phyloP scores from a whole-genome alignment of 441 rosid species.

The Pelargonium australe region DNA sequence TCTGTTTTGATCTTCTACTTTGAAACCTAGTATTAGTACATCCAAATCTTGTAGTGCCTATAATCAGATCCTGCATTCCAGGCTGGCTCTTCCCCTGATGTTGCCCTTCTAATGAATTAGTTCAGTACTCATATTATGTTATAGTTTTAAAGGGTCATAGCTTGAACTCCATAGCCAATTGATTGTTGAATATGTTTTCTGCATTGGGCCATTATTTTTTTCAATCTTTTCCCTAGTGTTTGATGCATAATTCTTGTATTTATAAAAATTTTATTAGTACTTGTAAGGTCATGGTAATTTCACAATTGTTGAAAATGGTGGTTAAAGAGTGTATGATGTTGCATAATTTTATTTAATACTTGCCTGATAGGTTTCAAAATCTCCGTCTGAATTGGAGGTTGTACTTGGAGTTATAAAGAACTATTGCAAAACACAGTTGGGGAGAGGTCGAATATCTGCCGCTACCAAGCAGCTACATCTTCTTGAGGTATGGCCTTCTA shows the following conservation, averaged over 20 bases:
- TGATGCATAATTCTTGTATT: not conserved
- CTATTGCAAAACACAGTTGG: conserved; percentile 58
- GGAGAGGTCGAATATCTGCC: conserved; percentile 45
- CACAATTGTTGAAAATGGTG: conserved; percentile 2
- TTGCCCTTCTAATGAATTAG: not conserved
- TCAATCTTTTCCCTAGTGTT: not conserved
- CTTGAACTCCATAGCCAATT: not conserved
- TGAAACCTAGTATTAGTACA: not conserved
- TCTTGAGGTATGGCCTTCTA: conserved; percentile 55
- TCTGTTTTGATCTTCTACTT: not conserved
- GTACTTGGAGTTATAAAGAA: conserved; percentile 77
- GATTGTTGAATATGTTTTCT: not conserved
- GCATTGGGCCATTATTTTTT: not conserved
- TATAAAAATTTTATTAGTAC: conserved; percentile 9
- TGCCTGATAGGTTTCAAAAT: conserved; percentile 62
- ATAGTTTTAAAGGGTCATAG: not conserved
- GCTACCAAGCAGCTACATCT: conserved; percentile 68
- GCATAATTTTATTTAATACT: conserved; percentile 16
- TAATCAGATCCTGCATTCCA: not conserved
- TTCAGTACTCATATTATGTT: not conserved
- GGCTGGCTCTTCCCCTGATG: not conserved
- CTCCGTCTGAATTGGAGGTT: conserved; percentile 77
- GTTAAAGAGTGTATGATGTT: not conserved
- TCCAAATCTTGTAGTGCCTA: not conserved
- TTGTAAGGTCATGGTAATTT: conserved; percentile 1